A percentile compares a stretch with the other conserved stretches of the same genome.
Conservation (phyloP, 1,284 basidiomycete genomes). For the Leccinum subspadiceum region DNA sequence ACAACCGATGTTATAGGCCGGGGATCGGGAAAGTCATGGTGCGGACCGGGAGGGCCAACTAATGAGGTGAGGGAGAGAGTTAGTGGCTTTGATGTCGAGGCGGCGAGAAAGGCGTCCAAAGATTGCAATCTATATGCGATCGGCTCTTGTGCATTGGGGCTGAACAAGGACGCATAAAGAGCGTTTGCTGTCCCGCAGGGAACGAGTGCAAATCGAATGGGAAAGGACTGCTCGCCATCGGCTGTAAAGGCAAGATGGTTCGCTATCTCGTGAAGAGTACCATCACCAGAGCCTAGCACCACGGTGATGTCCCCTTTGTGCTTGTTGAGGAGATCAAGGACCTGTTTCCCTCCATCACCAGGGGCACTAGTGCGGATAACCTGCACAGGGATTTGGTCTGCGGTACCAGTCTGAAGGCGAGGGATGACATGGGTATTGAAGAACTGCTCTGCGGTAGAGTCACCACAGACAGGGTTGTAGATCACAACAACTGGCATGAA, state of each 20-base stretch:
- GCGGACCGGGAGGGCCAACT: conserved; percentile 31
- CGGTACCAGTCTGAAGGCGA: conserved; percentile 43
- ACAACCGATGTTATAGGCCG: conserved; percentile 50
- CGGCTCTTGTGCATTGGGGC: conserved; percentile 29
- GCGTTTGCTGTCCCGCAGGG: conserved; percentile 96
- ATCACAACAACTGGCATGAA: conserved; percentile 46
- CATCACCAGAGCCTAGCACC: conserved; percentile 81
- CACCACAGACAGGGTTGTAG: conserved; percentile 51
- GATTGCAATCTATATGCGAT: conserved; percentile 52
- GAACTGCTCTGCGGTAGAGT: conserved; percentile 43
- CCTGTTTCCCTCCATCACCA: conserved; percentile 59
- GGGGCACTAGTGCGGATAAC: conserved; percentile 50
- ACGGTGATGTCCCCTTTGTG: conserved; percentile 40
- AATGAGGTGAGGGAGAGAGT: conserved; percentile 59
- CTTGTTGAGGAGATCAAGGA: conserved; percentile 41
- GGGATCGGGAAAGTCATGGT: conserved; percentile 15
- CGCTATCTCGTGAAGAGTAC: conserved; percentile 86
- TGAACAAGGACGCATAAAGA: conserved; percentile 70
- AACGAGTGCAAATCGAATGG: conserved; percentile 51
- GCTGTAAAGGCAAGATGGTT: conserved; percentile 48
- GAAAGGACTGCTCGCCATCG: conserved; percentile 20
- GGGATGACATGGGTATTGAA: conserved; percentile 64
- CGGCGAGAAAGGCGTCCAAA: conserved; percentile 46
- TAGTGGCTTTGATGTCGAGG: conserved; percentile 43
- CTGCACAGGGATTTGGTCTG: conserved; percentile 38